A percentile compares a stretch with the other conserved stretches of the same genome.
phyloP scores from a whole-genome alignment of 768 basidiomycete species.

The Psilocybe subaeruginosa region DNA sequence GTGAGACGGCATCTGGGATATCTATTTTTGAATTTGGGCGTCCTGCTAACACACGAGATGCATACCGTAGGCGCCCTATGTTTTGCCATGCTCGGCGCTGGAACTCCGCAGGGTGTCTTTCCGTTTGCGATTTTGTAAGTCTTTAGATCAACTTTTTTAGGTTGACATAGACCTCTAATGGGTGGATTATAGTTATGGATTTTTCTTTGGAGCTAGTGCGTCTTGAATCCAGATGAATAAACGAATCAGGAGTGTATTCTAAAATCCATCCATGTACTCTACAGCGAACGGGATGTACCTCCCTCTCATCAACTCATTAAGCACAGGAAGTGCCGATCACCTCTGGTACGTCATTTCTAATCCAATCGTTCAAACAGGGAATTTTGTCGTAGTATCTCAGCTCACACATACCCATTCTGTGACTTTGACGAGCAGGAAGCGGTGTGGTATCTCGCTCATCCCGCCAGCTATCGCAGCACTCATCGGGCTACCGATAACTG shows the following conservation, averaged over 20 bases:
- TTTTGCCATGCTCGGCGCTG: slow-evolving; percentile 12
- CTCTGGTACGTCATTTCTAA: background rate
- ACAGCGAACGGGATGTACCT: slow-evolving; percentile 7
- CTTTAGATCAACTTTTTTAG: too few species aligned
- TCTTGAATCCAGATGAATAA: background rate
- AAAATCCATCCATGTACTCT: too few species aligned
- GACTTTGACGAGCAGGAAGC: background rate
- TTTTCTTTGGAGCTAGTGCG: slow-evolving; percentile 12
- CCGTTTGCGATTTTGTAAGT: slow-evolving; percentile 3
- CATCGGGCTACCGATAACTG: slow-evolving; percentile 11
- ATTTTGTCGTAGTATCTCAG: too few species aligned
- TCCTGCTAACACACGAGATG: background rate
- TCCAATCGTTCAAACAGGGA: too few species aligned
- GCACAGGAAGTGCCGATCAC: background rate
- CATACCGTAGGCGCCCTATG: background rate
- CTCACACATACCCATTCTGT: too few species aligned
- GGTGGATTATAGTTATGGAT: slow-evolving; percentile 3
- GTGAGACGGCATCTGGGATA: background rate
- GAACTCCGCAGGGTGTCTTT: slow-evolving; percentile 1
- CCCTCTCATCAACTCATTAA: slow-evolving; percentile 1
- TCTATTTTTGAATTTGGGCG: background rate
- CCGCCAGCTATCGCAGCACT: slow-evolving; percentile 10
- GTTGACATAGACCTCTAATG: too few species aligned
- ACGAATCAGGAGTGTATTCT: too few species aligned
- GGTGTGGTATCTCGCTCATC: slow-evolving; percentile 8